phyloP scores from a whole-genome alignment of 805 yeast species.

The Myxozyma mucilagina region DNA sequence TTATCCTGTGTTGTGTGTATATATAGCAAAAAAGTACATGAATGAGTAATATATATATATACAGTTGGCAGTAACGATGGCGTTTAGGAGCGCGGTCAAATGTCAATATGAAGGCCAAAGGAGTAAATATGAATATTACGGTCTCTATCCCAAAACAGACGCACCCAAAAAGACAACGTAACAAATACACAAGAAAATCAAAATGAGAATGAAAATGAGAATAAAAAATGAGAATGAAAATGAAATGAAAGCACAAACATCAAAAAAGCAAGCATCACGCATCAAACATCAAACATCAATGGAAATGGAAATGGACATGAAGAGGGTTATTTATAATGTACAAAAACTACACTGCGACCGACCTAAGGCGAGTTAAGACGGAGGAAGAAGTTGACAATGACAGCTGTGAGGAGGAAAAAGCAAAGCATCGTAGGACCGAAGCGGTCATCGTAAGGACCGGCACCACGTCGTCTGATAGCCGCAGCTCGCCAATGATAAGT shows the following conservation, averaged over 20 bases:
- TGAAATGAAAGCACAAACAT: too few relatives aligned
- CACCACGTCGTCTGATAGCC: conserved; percentile 95
- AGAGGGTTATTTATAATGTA: neutral
- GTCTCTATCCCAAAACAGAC: neutral
- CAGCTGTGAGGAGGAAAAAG: conserved; percentile 88
- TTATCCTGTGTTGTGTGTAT: neutral
- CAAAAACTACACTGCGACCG: neutral
- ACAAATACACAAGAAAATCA: neutral
- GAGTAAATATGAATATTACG: neutral
- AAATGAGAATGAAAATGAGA: too few relatives aligned
- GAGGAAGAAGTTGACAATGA: conserved; percentile 84
- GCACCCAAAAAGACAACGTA: neutral
- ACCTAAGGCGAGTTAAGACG: conserved; percentile 55
- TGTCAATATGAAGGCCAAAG: neutral
- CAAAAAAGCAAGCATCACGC: too few relatives aligned
- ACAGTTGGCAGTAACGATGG: neutral
- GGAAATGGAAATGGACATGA: neutral
- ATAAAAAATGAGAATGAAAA: too few relatives aligned
- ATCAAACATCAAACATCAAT: too few relatives aligned
- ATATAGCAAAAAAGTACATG: neutral
- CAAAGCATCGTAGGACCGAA: conserved; percentile 98
- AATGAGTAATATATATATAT: too few relatives aligned
- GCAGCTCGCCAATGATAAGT: conserved; percentile 99
- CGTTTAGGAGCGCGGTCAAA: neutral
- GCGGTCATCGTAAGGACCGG: conserved; percentile 99